Evolutionary conservation across 345 rosid species (phyloP).

Genomic region (Eutrema japonicum): DNA sequence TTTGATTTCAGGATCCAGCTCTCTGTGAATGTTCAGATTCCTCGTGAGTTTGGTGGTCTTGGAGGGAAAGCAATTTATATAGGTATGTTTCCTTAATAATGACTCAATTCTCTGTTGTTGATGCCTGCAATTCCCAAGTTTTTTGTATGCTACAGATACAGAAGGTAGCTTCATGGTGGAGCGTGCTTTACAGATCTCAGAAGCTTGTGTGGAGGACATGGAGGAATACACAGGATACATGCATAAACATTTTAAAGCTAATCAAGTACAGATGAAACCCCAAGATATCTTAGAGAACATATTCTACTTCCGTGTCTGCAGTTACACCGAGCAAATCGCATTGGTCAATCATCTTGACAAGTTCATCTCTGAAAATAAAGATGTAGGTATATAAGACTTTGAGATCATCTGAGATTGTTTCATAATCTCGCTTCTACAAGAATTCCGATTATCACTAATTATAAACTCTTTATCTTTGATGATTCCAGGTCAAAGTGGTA

Average conservation of each 20-base stretch:
- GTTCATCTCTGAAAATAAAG: slow-evolving; percentile 76
- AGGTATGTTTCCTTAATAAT: slow-evolving; percentile 48
- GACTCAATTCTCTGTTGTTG: slow-evolving; percentile 19
- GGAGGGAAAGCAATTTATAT: slow-evolving; percentile 92
- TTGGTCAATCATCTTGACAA: slow-evolving; percentile 74
- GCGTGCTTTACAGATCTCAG: slow-evolving; percentile 85
- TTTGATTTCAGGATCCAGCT: slow-evolving; percentile 76
- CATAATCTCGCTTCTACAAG: not conserved
- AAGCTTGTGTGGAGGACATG: slow-evolving; percentile 78
- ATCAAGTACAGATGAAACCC: slow-evolving; percentile 54
- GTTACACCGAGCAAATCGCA: slow-evolving; percentile 85
- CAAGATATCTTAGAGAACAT: slow-evolving; percentile 77
- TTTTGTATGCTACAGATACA: slow-evolving; percentile 57
- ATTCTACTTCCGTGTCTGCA: slow-evolving; percentile 84
- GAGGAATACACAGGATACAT: slow-evolving; percentile 57
- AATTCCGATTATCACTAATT: not conserved
- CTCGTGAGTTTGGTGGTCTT: slow-evolving; percentile 77
- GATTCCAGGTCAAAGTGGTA: slow-evolving; percentile 73
- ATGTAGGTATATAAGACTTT: slow-evolving; percentile 50
- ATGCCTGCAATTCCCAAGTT: not conserved
- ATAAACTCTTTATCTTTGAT: not conserved
- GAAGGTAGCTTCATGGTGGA: slow-evolving; percentile 98
- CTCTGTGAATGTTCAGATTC: slow-evolving; percentile 93
- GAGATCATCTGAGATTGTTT: not conserved
- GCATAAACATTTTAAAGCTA: slow-evolving; percentile 53